phyloP scores from a whole-genome alignment of 768 basidiomycete species.

The Baorangia bicolor region DNA sequence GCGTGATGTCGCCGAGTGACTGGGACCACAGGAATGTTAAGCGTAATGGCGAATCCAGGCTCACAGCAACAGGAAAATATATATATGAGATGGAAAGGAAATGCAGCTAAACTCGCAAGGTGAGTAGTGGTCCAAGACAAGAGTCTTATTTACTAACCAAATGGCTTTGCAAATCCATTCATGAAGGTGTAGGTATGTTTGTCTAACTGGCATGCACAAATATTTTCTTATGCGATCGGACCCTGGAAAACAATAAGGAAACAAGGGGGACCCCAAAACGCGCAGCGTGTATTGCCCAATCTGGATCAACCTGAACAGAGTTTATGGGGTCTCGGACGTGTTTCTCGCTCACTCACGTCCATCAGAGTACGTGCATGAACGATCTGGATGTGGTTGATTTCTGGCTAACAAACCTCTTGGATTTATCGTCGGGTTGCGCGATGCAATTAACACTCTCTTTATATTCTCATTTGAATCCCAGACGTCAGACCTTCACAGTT shows the following conservation, averaged over 20 bases:
- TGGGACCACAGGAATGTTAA: background rate
- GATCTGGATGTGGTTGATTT: background rate
- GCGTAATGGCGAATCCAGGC: constrained; percentile 14
- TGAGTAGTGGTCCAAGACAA: background rate
- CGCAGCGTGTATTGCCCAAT: background rate
- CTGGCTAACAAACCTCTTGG: background rate
- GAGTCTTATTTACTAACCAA: constrained; percentile 1
- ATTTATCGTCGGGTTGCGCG: background rate
- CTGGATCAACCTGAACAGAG: constrained; percentile 12
- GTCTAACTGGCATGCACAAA: constrained; percentile 15
- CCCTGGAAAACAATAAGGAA: constrained; percentile 2
- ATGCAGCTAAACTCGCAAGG: background rate
- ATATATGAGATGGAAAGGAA: background rate
- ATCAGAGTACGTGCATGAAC: background rate
- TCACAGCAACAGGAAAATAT: background rate
- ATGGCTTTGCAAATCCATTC: constrained; percentile 1
- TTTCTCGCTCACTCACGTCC: background rate
- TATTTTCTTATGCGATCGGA: constrained; percentile 2
- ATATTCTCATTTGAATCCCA: too few relatives aligned
- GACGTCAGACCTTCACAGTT: background rate
- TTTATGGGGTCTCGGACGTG: constrained; percentile 16
- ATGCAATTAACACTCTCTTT: background rate
- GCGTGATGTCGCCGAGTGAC: background rate
- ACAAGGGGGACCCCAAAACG: constrained; percentile 17
- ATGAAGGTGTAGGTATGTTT: constrained; percentile 15